Conservation (phyloP, 177 flowering plant species). For the Vitis hybrid region DNA sequence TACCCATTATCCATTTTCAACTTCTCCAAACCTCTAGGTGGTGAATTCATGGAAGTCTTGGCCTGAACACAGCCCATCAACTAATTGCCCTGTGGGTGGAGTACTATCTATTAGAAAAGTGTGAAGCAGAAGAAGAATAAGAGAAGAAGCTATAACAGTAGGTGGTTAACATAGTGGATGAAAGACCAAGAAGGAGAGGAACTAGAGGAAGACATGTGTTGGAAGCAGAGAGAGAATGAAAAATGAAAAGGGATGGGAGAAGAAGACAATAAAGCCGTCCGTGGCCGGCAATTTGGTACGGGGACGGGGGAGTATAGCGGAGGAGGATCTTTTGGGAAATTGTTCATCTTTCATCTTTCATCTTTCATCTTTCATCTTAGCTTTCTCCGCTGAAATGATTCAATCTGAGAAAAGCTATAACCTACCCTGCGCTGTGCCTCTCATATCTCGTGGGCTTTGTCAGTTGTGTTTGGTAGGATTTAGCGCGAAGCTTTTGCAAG, state of each 20-base stretch:
- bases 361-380: constrained; percentile 3
- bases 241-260: constrained; percentile 1
- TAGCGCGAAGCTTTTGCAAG: too few species aligned
- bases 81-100: neutral
- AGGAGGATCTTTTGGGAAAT: neutral
- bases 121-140: neutral
- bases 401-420: too few species aligned
- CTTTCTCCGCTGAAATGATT: constrained; percentile 12
- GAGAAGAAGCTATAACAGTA: neutral
- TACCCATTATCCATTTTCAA: constrained; percentile 46
- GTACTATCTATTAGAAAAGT: neutral
- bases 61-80: constrained; percentile 47
- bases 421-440: too few species aligned
- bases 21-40: constrained; percentile 33
- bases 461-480: too few species aligned
- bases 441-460: too few species aligned
- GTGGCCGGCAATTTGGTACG: constrained; percentile 20
- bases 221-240: neutral
- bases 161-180: neutral
- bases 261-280: constrained; percentile 19
- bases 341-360: neutral
- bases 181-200: neutral
- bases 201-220: constrained; percentile 4
- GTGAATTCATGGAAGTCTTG: constrained; percentile 31
- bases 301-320: neutral